These are phyloP conservation scores for Metschnikowia colocasiae DNA, from an alignment of 805 yeast genomes.

Conservation along the genomic window DNA sequence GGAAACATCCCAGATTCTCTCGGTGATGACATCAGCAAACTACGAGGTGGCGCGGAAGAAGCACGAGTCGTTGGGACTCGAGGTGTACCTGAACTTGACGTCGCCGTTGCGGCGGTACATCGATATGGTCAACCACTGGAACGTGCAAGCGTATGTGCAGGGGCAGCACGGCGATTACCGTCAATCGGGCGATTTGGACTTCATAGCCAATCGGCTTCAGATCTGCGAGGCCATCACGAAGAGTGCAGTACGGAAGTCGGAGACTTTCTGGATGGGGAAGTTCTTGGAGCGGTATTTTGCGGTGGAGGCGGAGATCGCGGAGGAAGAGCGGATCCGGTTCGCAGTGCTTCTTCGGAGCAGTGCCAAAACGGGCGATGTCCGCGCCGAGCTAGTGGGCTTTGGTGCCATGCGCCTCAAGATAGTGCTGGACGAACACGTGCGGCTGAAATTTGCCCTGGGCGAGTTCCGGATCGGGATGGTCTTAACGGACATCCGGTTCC, in stretches of 20 bases:
- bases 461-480: constrained; percentile 23
- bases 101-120: constrained; percentile 35
- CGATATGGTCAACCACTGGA: constrained; percentile 66
- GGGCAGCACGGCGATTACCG: not conserved
- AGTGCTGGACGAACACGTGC: constrained; percentile 20
- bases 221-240: constrained; percentile 40
- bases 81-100: constrained; percentile 68
- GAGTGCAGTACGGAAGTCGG: constrained; percentile 24
- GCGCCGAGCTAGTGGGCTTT: constrained; percentile 28
- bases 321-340: constrained; percentile 22
- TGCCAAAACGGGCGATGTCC: constrained; percentile 27
- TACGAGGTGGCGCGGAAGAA: constrained; percentile 41
- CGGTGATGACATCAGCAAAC: constrained; percentile 51
- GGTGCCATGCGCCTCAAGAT: constrained; percentile 21
- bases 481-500: constrained; percentile 17
- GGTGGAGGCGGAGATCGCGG: constrained; percentile 15
- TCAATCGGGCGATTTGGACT: constrained; percentile 25
- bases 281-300: constrained; percentile 30
- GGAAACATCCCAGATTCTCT: constrained; percentile 42
- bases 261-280: constrained; percentile 37
- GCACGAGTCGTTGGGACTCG: constrained; percentile 65
- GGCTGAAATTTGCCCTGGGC: constrained; percentile 20
- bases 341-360: constrained; percentile 21
- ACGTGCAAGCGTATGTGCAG: constrained; percentile 31
- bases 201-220: constrained; percentile 42